A percentile compares a stretch with the other conserved stretches of the same genome.
Evolutionary conservation across 345 rosid species (phyloP).

Genomic region (Lepidium sativum): DNA sequence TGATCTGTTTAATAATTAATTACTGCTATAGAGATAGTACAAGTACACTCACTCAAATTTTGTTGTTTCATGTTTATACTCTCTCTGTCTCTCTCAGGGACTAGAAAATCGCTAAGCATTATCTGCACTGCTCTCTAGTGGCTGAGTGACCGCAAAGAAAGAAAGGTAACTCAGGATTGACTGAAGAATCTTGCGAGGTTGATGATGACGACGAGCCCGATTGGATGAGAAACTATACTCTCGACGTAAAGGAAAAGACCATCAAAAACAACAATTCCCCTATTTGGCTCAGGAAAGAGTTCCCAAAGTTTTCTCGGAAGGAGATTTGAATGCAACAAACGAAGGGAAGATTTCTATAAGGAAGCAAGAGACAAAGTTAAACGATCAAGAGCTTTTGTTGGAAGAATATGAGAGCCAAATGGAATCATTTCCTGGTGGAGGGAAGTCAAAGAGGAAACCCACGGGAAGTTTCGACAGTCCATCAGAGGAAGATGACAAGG

Average conservation of each 20-base stretch:
- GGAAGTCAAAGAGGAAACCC: conserved; percentile 47
- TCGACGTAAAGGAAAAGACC: conserved; percentile 20
- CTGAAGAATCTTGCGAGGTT: conserved; percentile 11
- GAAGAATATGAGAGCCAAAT: conserved; percentile 82
- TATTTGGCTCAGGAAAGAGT: conserved; percentile 19
- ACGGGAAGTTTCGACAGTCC: conserved; percentile 27
- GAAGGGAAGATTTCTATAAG: conserved; percentile 11
- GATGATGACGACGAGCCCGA: conserved; percentile 57
- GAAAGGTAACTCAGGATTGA: conserved; percentile 23
- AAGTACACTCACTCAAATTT: not conserved
- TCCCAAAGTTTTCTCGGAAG: conserved; percentile 20
- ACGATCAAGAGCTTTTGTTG: conserved; percentile 60
- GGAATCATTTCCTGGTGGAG: conserved; percentile 32
- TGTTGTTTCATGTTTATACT: too few relatives aligned
- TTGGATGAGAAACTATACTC: conserved; percentile 65
- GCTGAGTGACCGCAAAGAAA: conserved; percentile 58
- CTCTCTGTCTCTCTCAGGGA: conserved; percentile 51
- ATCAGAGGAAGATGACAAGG: conserved; percentile 56
- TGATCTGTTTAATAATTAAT: not conserved
- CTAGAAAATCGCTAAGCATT: conserved; percentile 85
- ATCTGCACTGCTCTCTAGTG: conserved; percentile 82
- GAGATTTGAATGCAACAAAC: conserved; percentile 8
- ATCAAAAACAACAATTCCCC: conserved; percentile 25
- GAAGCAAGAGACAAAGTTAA: conserved; percentile 28
- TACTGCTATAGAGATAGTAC: not conserved